phyloP scores from a whole-genome alignment of 2,329 filamentous ascomycete species.

The Scedosporium dehoogii region DNA sequence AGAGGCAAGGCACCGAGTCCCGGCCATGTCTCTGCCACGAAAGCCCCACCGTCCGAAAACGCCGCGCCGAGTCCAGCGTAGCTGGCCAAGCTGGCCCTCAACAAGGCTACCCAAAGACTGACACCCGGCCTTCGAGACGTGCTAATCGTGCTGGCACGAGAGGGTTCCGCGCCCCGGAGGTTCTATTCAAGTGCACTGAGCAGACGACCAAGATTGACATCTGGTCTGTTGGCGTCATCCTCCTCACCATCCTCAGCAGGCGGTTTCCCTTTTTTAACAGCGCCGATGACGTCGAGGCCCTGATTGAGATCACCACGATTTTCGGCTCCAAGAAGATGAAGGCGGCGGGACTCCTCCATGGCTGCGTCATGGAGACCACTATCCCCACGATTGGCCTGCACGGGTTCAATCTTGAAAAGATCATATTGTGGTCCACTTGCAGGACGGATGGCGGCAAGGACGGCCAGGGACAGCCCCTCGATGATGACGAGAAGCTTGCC shows the following conservation, averaged over 20 bases:
- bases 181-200: conserved; percentile 92
- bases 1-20: conserved; percentile 66
- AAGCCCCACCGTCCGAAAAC: conserved; percentile 48
- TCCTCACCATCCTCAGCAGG: conserved; percentile 85
- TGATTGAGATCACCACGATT: conserved; percentile 95
- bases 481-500: conserved; percentile 60
- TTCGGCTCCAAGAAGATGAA: conserved; percentile 84
- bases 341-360: conserved; percentile 70
- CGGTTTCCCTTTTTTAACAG: conserved; percentile 98
- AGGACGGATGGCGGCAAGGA: conserved; percentile 52
- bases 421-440: conserved; percentile 89
- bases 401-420: conserved; percentile 84
- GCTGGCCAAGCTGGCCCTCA: conserved; percentile 44
- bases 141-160: conserved; percentile 92
- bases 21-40: conserved; percentile 78
- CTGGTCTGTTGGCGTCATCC: conserved; percentile 94
- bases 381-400: conserved; percentile 81
- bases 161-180: conserved; percentile 92
- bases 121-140: conserved; percentile 75
- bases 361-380: conserved; percentile 83
- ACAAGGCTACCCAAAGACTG: conserved; percentile 75
- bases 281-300: conserved; percentile 92
- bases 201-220: conserved; percentile 93
- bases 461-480: conserved; percentile 41
- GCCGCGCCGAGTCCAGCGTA: conserved; percentile 47